These are phyloP conservation scores for Senecio squalidus DNA, from an alignment of 140 eudicot species.

Conservation along the genomic window DNA sequence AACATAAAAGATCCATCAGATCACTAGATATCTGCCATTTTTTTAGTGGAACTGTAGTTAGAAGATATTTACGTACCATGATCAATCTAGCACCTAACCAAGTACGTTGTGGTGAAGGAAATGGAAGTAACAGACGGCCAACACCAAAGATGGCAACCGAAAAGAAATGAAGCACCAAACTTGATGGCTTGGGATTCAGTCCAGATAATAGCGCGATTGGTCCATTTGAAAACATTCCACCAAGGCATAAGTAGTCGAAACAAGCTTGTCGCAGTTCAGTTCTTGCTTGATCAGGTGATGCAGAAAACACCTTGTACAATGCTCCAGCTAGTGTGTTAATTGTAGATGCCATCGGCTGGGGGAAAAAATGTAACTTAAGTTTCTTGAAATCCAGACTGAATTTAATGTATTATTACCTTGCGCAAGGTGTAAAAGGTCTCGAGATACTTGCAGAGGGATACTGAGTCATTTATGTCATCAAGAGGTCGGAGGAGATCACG, in stretches of 20 bases:
- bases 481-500: conserved; percentile 50
- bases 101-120: conserved; percentile 47
- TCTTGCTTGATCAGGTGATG: conserved; percentile 55
- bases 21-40: background rate
- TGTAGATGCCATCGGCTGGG: conserved; percentile 59
- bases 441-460: conserved; percentile 38
- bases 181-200: conserved; percentile 46
- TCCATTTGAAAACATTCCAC: conserved; percentile 50
- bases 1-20: conserved; percentile 3
- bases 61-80: conserved; percentile 17
- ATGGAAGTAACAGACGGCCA: conserved; percentile 57
- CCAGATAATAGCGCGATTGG: conserved; percentile 50
- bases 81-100: conserved; percentile 45
- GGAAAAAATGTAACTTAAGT: background rate
- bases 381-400: too few relatives aligned
- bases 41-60: background rate
- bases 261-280: conserved; percentile 55
- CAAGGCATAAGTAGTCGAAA: conserved; percentile 57
- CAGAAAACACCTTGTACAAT: conserved; percentile 48
- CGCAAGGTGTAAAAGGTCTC: conserved; percentile 54
- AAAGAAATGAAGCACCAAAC: conserved; percentile 61
- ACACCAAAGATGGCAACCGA: conserved; percentile 51
- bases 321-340: conserved; percentile 61
- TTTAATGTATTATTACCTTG: conserved; percentile 26
- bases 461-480: conserved; percentile 33